Percentiles rank a stretch among this genome's conserved stretches.
Evolutionary conservation across 768 basidiomycete species (phyloP).

Genomic region (Amanita fuliginea): DNA sequence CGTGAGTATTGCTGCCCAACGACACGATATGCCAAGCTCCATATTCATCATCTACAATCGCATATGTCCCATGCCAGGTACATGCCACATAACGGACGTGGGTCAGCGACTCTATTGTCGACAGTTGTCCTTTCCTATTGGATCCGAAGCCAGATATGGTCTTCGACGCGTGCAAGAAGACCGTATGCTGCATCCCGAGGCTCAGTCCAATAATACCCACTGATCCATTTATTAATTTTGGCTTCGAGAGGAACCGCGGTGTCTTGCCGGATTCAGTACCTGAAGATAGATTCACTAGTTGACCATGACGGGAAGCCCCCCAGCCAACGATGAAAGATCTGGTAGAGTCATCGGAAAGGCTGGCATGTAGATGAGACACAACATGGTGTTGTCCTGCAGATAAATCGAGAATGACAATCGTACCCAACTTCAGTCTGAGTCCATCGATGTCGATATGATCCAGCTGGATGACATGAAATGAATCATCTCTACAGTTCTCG

Average conservation of each 20-base stretch:
- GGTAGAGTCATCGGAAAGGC: conserved; percentile 12
- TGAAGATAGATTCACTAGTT: conserved; percentile 42
- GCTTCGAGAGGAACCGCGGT: conserved; percentile 14
- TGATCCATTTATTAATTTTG: conserved; percentile 21
- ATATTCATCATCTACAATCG: conserved; percentile 17
- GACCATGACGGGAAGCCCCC: conserved; percentile 80
- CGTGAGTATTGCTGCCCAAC: conserved; percentile 47
- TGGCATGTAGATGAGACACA: conserved; percentile 30
- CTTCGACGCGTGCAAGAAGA: conserved; percentile 49
- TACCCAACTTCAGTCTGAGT: conserved; percentile 12
- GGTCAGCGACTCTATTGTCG: conserved; percentile 18
- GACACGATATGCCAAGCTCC: conserved; percentile 20
- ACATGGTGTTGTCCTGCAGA: conserved; percentile 67
- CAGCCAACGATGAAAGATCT: conserved; percentile 49
- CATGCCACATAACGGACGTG: conserved; percentile 32
- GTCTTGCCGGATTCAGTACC: conserved; percentile 17
- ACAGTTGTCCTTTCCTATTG: conserved; percentile 58
- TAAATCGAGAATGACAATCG: conserved; percentile 29
- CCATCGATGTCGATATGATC: conserved; percentile 23
- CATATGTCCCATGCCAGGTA: conserved; percentile 78
- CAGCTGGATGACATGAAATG: conserved; percentile 33
- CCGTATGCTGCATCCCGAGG: conserved; percentile 33
- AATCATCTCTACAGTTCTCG: conserved; percentile 8
- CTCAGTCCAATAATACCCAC: conserved; percentile 21
- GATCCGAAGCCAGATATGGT: conserved; percentile 49